Percentiles rank a stretch among this genome's conserved stretches.
Evolutionary conservation across 441 rosid species (phyloP).

Genomic region (Populus hybrid): DNA sequence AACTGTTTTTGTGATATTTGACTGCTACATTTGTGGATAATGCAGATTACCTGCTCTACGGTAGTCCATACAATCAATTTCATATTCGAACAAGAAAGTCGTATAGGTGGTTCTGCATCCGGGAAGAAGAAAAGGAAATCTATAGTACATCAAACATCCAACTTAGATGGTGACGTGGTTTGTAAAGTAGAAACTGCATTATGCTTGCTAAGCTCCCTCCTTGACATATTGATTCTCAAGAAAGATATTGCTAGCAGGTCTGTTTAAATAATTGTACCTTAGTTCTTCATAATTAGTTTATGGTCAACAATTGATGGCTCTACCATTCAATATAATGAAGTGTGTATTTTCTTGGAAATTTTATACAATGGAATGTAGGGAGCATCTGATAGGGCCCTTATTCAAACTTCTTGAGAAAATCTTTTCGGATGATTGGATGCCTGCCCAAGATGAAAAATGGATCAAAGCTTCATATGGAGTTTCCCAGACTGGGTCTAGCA

Average conservation of each 20-base stretch:
- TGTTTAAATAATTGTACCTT: constrained; percentile 16
- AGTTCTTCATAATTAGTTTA: background rate
- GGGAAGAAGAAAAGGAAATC: constrained; percentile 67
- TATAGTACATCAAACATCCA: constrained; percentile 29
- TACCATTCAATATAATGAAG: constrained; percentile 5
- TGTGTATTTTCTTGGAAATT: constrained; percentile 9
- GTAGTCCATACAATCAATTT: constrained; percentile 53
- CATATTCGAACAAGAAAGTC: constrained; percentile 40
- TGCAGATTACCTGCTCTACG: constrained; percentile 68
- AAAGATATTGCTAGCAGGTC: constrained; percentile 83
- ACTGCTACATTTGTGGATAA: constrained; percentile 24
- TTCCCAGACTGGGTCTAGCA: constrained; percentile 33
- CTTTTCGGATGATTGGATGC: constrained; percentile 52
- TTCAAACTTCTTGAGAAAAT: constrained; percentile 67
- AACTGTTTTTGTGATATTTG: constrained; percentile 13
- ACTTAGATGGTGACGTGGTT: constrained; percentile 25
- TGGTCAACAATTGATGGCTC: background rate
- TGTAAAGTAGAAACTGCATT: constrained; percentile 46
- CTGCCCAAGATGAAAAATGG: constrained; percentile 31
- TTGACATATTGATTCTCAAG: constrained; percentile 78
- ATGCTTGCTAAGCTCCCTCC: constrained; percentile 62
- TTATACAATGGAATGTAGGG: constrained; percentile 44
- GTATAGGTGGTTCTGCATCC: constrained; percentile 29
- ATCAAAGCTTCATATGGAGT: constrained; percentile 43
- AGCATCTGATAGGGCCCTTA: constrained; percentile 66